Evolutionary conservation across 1,139 yeast species (phyloP).

Genomic region (Diutina pseudorugosa): DNA sequence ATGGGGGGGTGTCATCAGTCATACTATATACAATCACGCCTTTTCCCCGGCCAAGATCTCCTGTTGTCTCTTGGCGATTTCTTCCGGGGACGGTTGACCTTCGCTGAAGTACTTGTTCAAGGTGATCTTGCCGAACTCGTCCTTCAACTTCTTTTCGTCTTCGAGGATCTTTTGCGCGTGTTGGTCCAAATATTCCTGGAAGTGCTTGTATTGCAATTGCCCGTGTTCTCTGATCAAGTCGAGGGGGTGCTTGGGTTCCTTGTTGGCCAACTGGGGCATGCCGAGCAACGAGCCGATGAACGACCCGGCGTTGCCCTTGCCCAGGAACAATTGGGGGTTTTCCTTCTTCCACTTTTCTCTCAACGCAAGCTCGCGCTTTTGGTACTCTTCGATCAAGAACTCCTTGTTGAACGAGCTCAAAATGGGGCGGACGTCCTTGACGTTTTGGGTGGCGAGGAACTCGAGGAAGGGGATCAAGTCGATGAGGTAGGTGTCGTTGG

Average conservation of each 20-base stretch:
- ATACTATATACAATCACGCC: slow-evolving; percentile 1
- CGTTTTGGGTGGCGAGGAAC: slow-evolving; percentile 85
- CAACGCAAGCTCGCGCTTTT: slow-evolving; percentile 60
- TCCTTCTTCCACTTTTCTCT: slow-evolving; percentile 58
- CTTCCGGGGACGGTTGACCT: slow-evolving; percentile 80
- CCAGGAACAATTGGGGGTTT: slow-evolving; percentile 36
- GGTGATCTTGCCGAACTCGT: slow-evolving; percentile 69
- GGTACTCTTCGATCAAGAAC: slow-evolving; percentile 62
- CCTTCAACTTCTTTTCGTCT: slow-evolving; percentile 70
- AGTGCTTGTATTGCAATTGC: slow-evolving; percentile 75
- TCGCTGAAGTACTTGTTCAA: slow-evolving; percentile 75
- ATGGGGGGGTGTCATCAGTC: not conserved
- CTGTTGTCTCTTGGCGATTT: slow-evolving; percentile 11
- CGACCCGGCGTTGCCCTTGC: slow-evolving; percentile 34
- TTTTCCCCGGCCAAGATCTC: not conserved
- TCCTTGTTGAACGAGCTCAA: slow-evolving; percentile 60
- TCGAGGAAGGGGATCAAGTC: slow-evolving; percentile 85
- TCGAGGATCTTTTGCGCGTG: slow-evolving; percentile 80
- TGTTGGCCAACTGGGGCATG: slow-evolving; percentile 30
- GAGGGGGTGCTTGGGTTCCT: slow-evolving; percentile 71
- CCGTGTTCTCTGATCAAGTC: slow-evolving; percentile 90
- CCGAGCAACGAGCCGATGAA: slow-evolving; percentile 50
- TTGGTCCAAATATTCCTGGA: slow-evolving; percentile 74
- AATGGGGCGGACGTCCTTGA: slow-evolving; percentile 84
- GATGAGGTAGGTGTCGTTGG: slow-evolving; percentile 61